Percentiles rank a stretch among this genome's conserved stretches.
Evolutionary conservation across 2,329 filamentous ascomycete species (phyloP).

Genomic region (Trichoderma sp.): DNA sequence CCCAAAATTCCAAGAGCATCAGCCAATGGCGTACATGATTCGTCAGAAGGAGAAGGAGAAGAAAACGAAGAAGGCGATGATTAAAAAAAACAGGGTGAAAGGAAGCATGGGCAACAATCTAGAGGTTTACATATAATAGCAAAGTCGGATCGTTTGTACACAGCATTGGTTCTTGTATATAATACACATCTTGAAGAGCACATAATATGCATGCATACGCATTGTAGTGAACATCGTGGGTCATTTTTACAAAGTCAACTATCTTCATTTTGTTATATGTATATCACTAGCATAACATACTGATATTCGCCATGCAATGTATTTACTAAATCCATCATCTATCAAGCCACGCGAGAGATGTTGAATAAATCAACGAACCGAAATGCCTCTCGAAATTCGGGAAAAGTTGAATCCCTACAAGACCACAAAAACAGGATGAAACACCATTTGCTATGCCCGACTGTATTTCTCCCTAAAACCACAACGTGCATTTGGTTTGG

Average conservation of each 20-base stretch:
- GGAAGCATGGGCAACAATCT: constrained; percentile 23
- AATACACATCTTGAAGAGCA: constrained; percentile 16
- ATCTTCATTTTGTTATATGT: background rate
- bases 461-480: background rate
- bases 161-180: constrained; percentile 25
- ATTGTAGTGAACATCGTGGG: background rate
- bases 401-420: background rate
- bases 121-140: constrained; percentile 29
- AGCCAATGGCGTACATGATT: constrained; percentile 42
- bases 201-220: constrained; percentile 7
- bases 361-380: background rate
- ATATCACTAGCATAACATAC: background rate
- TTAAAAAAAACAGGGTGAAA: constrained; percentile 25
- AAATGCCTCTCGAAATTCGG: background rate
- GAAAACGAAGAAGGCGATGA: constrained; percentile 14
- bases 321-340: background rate
- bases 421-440: background rate
- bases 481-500: background rate
- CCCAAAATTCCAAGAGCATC: constrained; percentile 49
- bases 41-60: constrained; percentile 30
- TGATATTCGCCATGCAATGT: background rate
- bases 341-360: background rate
- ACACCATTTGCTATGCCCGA: constrained; percentile 20
- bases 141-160: constrained; percentile 32
- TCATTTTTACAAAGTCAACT: background rate